Evolutionary conservation across 2,329 filamentous ascomycete species (phyloP), one percentile per base, ranked within the genome.

Genomic region (Talaromyces sp.): DNA sequence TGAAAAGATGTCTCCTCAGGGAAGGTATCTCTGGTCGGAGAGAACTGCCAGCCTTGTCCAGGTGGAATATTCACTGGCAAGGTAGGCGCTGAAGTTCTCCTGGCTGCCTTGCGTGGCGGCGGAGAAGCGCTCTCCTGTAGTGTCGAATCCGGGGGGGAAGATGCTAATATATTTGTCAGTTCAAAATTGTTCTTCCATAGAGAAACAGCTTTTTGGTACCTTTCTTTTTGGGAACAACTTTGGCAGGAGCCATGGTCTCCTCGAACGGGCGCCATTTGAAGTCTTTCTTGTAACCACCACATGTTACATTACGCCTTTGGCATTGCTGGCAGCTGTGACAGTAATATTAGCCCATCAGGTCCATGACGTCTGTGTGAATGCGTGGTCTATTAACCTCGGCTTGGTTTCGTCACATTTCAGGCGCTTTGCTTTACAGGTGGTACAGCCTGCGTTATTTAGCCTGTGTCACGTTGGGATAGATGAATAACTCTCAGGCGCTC

Each of bases 261-360:
- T 88, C 87, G 67, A 89, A 89, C 0, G 87, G 83, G 58, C 87
- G 81, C 88, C 88, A 91, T 79, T 90, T 90, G 77, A 89, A 90
- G 72, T 89, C 86, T 72, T 89, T 91, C 73, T 86, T 89, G 75
- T 90, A 91, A 40, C 88, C 88, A 62, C 87, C 88, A 70, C 88
- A 91, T 3, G 78, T 72, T 27, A 90, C 87, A 65, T 83, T 86
- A 59, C 88, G 81, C 67, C 84, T 85, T 53, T 85, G 79, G 70
- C 88, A 90, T 76, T 90, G 87, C 62, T 85, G 79, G 68, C 88
- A 90, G 27, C 80, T 82, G 57, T 2, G 16, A 42, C 18, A 44
- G 8, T 16, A 33, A 58, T 4, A 59, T 61, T 57, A 61, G 31
- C 40, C 14, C 34, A 27, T 5, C 9, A 5, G 0, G n/a, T 31